A percentile compares a stretch with the other conserved stretches of the same genome.
Conservation (phyloP, 331 rosid genomes). For the Dryas integrifolia region DNA sequence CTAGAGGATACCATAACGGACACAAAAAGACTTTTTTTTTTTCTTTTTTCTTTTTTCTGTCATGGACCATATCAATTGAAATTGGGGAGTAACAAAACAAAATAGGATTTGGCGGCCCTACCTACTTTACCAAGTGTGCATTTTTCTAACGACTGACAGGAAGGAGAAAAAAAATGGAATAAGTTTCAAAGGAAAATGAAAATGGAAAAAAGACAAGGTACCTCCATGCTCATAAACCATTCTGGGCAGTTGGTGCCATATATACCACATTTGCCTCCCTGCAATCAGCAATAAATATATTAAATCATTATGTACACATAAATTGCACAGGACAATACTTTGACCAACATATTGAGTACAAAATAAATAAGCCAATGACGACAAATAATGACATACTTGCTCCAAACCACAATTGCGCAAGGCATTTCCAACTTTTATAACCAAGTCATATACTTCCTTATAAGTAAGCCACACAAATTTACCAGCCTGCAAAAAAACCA, state of each 20-base stretch:
- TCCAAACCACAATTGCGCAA: slow-evolving; percentile 66
- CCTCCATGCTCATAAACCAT: slow-evolving; percentile 99
- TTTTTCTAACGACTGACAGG: not conserved
- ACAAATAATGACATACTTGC: slow-evolving; percentile 41
- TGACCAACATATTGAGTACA: not conserved
- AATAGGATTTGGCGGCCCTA: not conserved
- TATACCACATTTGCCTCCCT: slow-evolving; percentile 92
- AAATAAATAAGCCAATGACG: not conserved
- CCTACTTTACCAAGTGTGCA: not conserved
- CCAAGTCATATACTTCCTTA: slow-evolving; percentile 67
- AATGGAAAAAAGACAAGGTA: slow-evolving; percentile 23
- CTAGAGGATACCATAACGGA: not conserved
- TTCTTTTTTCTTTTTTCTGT: too few species aligned
- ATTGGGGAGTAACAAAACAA: not conserved
- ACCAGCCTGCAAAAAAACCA: slow-evolving; percentile 53
- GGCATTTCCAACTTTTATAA: slow-evolving; percentile 76
- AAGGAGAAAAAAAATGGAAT: not conserved
- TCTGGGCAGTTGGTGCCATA: slow-evolving; percentile 80
- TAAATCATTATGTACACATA: slow-evolving; percentile 6
- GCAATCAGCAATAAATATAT: slow-evolving; percentile 33
- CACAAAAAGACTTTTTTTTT: not conserved
- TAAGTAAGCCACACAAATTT: slow-evolving; percentile 79
- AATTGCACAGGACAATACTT: slow-evolving; percentile 7
- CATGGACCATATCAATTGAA: not conserved
- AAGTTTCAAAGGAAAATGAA: slow-evolving; percentile 9